Evolutionary conservation across 495 filamentous ascomycete genomes (phyloP), one percentile per base, ranked within the genome.

Genomic region (Xylona heveae): DNA sequence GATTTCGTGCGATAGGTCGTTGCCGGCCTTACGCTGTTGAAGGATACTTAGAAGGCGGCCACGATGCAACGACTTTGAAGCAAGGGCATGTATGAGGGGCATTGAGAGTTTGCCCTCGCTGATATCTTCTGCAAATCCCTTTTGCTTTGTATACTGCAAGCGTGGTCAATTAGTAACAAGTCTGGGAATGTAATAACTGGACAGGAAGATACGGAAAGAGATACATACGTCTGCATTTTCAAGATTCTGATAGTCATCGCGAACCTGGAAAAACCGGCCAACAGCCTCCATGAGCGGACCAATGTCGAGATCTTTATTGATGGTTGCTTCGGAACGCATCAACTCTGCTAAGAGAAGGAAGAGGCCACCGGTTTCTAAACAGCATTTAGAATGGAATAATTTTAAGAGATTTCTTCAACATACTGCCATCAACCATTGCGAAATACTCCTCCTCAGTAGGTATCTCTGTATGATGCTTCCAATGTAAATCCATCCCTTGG

Each of bases 241-340:
- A 0, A 57, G 45, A 20, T 59, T 57, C 30, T 41, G 26, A 27
- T 57, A 56, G 24, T 57, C 52, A 38, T 59, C 54, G 0, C 54
- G 45, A 14, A 53, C 46, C 15, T 57, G 54, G 34, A 50, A 56
- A 24, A 38, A 49, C 0, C 41, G 40, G 1, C 54, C 53, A 0
- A 58, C 21, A 0, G 43, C 33, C 3, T 17, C 34, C 10, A 38
- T 38, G 5, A 54, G 24, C 8, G 26, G n/a, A 17, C 38, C 40
- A 13, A 51, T 28, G 12, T 49, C 37, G 3, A 38, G 16, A n/a
- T 33, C 19, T 22, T 14, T 24, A 5, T n/a, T 28, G 13, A 37
- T 6, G 20, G 27, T 26, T n/a, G 2, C 40, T 36, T 44, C 28
- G 22, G 39, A 22, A 8, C 22, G 33, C 39, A 58, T 51, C n/a